Percentiles rank a stretch among this genome's conserved stretches.
Evolutionary conservation across 768 basidiomycete genomes (phyloP).

Genomic region (Boletus coccyginus): DNA sequence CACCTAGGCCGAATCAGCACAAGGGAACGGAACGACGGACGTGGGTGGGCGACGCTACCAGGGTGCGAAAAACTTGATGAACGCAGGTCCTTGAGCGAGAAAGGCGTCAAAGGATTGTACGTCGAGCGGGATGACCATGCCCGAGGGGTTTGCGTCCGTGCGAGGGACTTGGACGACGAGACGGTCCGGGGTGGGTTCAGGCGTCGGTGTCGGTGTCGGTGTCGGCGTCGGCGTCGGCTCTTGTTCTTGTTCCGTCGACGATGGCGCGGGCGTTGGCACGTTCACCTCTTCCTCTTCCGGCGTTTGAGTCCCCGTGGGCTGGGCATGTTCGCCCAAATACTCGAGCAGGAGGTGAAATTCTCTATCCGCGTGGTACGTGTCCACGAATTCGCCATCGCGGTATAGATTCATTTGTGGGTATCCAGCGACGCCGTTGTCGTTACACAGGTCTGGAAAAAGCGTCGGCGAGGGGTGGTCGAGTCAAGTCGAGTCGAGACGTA

Average conservation of each 20-base stretch:
- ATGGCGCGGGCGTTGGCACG: neutral
- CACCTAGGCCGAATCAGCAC: slow-evolving; percentile 48
- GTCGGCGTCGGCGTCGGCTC: neutral
- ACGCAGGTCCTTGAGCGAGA: slow-evolving; percentile 47
- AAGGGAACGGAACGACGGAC: neutral
- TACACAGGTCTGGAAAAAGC: slow-evolving; percentile 65
- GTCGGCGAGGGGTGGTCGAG: neutral
- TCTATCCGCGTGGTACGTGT: slow-evolving; percentile 54
- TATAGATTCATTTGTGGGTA: slow-evolving; percentile 81
- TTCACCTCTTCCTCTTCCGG: neutral
- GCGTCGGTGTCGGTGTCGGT: neutral
- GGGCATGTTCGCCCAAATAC: slow-evolving; percentile 51
- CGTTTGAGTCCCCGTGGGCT: slow-evolving; percentile 14
- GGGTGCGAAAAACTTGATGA: slow-evolving; percentile 87
- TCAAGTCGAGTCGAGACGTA: slow-evolving; percentile 31
- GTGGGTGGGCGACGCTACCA: slow-evolving; percentile 46
- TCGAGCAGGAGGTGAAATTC: slow-evolving; percentile 51
- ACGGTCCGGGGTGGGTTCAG: slow-evolving; percentile 2
- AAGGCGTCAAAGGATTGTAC: slow-evolving; percentile 38
- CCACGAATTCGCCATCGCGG: slow-evolving; percentile 58
- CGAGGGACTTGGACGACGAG: slow-evolving; percentile 17
- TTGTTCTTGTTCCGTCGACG: neutral
- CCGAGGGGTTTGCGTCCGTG: slow-evolving; percentile 21
- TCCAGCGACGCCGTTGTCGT: slow-evolving; percentile 58
- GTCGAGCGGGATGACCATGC: slow-evolving; percentile 23